Conservation (phyloP, 208 protist genomes). For the Leishmania tropica region DNA sequence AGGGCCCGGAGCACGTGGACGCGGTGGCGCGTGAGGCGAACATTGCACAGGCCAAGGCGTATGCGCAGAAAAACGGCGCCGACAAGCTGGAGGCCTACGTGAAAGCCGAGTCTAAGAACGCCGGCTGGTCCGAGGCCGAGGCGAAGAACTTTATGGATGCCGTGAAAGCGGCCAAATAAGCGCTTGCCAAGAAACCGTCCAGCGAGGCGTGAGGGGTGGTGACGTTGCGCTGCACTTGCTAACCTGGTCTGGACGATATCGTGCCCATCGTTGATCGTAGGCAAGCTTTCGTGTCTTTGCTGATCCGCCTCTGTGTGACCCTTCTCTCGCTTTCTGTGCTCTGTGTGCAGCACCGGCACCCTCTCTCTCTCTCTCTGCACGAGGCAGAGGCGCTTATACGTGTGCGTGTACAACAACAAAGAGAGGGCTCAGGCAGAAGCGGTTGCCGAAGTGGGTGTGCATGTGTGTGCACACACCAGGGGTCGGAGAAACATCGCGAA, state of each 20-base stretch:
- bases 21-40: slow-evolving; percentile 73
- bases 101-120: slow-evolving; percentile 74
- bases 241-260: neutral
- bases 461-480: neutral
- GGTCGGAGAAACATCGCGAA: too few species aligned
- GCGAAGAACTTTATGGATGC: slow-evolving; percentile 82
- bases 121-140: slow-evolving; percentile 82
- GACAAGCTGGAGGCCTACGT: slow-evolving; percentile 83
- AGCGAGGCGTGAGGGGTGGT: neutral
- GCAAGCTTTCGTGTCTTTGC: neutral
- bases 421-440: neutral
- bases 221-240: neutral
- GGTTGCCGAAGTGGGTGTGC: too few species aligned
- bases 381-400: neutral
- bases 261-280: neutral
- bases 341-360: neutral
- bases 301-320: neutral
- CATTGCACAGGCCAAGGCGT: slow-evolving; percentile 73
- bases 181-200: neutral
- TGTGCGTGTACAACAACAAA: neutral
- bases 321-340: neutral
- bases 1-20: slow-evolving; percentile 75
- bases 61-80: slow-evolving; percentile 61
- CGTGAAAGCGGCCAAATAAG: slow-evolving; percentile 81
- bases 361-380: neutral